Conservation (phyloP, 106 monocot genomes). For the Phalaenopsis equestris region DNA sequence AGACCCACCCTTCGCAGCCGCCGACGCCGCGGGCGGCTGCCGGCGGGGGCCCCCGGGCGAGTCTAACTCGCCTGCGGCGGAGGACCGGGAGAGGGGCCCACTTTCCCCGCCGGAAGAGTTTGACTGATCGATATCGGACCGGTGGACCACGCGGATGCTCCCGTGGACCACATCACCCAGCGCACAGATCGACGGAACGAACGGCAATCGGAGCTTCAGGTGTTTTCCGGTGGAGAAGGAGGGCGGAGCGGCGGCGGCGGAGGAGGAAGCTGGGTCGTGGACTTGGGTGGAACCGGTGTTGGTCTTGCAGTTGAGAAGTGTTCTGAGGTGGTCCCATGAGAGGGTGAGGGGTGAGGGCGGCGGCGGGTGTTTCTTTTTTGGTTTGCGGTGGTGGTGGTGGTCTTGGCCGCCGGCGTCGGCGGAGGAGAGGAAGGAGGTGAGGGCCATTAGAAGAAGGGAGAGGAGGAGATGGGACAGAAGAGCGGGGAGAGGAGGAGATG, state of each 20-base stretch:
- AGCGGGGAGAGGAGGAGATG: constrained; percentile 1
- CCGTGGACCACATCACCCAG: constrained; percentile 50
- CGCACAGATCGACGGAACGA: constrained; percentile 56
- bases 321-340: constrained; percentile 89
- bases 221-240: constrained; percentile 10
- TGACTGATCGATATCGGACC: constrained; percentile 19
- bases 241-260: background rate
- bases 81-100: constrained; percentile 5
- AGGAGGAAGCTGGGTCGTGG: constrained; percentile 32
- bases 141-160: constrained; percentile 35
- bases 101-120: constrained; percentile 1
- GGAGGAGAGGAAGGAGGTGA: constrained; percentile 28
- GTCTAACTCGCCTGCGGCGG: constrained; percentile 9
- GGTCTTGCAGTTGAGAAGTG: constrained; percentile 65
- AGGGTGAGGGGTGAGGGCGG: background rate
- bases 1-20: constrained; percentile 18
- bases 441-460: constrained; percentile 21
- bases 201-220: constrained; percentile 26
- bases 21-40: background rate
- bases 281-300: constrained; percentile 18
- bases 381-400: constrained; percentile 5
- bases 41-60: constrained; percentile 9
- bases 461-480: background rate
- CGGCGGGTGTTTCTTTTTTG: background rate
- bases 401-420: constrained; percentile 3